These are phyloP conservation scores for Podospora pseudoanserina DNA, from an alignment of 495 filamentous ascomycete species.

Conservation along the genomic window DNA sequence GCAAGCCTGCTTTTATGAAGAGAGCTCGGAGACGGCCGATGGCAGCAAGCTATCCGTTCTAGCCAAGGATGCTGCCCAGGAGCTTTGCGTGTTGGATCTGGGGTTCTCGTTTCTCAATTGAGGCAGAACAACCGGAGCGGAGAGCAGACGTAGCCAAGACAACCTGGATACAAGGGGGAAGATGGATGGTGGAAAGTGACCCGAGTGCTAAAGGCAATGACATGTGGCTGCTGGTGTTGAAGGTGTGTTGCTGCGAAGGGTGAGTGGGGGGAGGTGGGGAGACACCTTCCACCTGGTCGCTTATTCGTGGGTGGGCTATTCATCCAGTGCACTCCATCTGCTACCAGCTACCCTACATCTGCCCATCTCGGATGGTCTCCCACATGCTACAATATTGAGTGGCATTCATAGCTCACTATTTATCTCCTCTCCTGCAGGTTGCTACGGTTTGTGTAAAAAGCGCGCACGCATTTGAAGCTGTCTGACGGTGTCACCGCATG, in stretches of 20 bases:
- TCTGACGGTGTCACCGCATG: background rate
- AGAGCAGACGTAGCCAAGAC: slow-evolving; percentile 19
- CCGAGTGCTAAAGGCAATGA: slow-evolving; percentile 12
- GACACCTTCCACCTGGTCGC: background rate
- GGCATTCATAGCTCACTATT: background rate
- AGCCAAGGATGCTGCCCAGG: slow-evolving; percentile 5
- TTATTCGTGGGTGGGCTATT: slow-evolving; percentile 5
- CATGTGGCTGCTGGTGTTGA: slow-evolving; percentile 4
- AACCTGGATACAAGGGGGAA: slow-evolving; percentile 15
- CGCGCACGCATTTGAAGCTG: background rate
- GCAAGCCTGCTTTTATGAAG: slow-evolving; percentile 28
- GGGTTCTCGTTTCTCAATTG: slow-evolving; percentile 26
- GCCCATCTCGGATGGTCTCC: background rate
- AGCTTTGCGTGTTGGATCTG: slow-evolving; percentile 17
- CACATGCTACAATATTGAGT: background rate
- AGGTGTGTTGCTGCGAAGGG: slow-evolving; percentile 6
- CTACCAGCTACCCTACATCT: background rate
- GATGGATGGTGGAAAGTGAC: slow-evolving; percentile 7
- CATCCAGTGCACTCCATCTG: slow-evolving; percentile 10
- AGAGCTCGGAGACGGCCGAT: slow-evolving; percentile 10
- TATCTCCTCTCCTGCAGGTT: background rate
- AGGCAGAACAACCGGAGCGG: slow-evolving; percentile 26
- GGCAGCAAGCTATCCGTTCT: slow-evolving; percentile 3
- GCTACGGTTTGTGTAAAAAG: background rate
- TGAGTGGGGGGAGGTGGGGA: slow-evolving; percentile 25